Evolutionary conservation across 129 eudicot species (phyloP), one percentile per base, ranked within the genome.

Genomic region (Arctium minus): DNA sequence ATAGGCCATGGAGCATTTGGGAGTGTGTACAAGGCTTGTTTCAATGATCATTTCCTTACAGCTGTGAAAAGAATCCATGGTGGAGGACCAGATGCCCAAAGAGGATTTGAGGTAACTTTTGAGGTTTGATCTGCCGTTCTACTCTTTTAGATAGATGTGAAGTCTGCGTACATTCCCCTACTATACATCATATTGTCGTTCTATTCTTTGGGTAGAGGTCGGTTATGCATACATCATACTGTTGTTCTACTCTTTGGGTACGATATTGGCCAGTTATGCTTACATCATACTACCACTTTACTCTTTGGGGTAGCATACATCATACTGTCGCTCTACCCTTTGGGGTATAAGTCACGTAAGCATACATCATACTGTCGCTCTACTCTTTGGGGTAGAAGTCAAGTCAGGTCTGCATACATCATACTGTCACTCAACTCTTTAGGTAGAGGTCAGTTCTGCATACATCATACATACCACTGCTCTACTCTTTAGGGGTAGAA

Each of bases 1-100:
- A 79, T 96, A 22, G 99, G 95, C 18, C 92, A 90, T 71, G 97
- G 97, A 72, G 87, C 93, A 77, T 79, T 84, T 77, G 97, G 94
- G 9, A 84, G 89, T 35, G 97, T 93, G 44, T 96, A 91, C 81
- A 96, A 88, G 87, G 99, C 99, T 74, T 90, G 86, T 6, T 91
- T 96, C 83, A 85, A 85, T 84, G 97, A 93, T 44, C 85, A 88
- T 50, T 80, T 88, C 10, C 86, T 86, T 35, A 97, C 97, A 33
- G 97, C 95, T 60, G 97, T 93, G 62, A 93, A 96, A 81, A 90
- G 79, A 82, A 72, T 93, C 12, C 84, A 90, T 73, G 92, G 86
- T 75, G 91, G 91, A 44, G 85, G 91, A 33, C 88, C 85, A 37
- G 98, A 90, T 82, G 89, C 85, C 42, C 88, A 88, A 73, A 89